phyloP scores from a whole-genome alignment of 2,329 filamentous ascomycete species.

The Lasiodiplodia citricola region DNA sequence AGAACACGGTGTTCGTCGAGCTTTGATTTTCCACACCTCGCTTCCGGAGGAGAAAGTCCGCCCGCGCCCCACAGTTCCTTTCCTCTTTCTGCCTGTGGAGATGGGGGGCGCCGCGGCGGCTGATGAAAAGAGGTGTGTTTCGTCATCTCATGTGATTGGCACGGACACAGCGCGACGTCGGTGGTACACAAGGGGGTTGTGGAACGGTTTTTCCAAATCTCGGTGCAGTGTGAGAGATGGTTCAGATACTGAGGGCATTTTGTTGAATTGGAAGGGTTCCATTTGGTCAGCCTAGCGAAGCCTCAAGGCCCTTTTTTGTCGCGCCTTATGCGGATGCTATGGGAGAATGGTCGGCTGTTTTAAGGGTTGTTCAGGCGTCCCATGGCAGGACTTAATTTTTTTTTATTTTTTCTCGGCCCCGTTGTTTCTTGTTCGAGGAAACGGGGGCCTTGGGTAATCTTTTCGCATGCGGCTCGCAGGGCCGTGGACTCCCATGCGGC shows the following conservation, averaged over 20 bases:
- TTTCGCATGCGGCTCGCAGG: neutral
- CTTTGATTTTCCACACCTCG: neutral
- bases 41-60: neutral
- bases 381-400: neutral
- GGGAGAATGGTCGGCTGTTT: neutral
- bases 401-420: neutral
- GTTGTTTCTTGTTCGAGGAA: neutral
- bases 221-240: too few relatives aligned
- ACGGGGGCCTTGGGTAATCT: neutral
- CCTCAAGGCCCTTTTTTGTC: neutral
- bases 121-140: neutral
- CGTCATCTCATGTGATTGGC: neutral
- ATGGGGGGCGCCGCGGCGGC: neutral
- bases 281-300: too few relatives aligned
- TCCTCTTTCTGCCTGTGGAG: neutral
- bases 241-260: too few relatives aligned
- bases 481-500: neutral
- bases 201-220: too few relatives aligned
- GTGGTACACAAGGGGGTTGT: neutral
- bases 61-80: neutral
- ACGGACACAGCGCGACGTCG: neutral
- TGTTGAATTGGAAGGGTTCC: too few relatives aligned
- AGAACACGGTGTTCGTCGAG: neutral
- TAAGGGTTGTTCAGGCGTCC: neutral
- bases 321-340: neutral